Evolutionary conservation across 2,329 filamentous ascomycete genomes (phyloP), one percentile per base, ranked within the genome.

Genomic region (Apiospora hydei): DNA sequence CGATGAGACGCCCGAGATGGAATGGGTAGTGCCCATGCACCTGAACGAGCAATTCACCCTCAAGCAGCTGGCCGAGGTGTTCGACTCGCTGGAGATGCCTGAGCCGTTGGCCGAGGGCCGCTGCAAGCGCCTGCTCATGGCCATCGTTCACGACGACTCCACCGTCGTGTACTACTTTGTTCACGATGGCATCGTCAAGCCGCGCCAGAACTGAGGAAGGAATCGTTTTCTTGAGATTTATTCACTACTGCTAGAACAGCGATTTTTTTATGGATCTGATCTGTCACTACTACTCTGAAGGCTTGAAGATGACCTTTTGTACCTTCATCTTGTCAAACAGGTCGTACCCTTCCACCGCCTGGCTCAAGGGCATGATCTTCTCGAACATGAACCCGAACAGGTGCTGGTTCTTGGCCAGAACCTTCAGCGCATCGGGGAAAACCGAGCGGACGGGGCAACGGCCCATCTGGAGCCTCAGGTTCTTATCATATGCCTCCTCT

Each of bases 101-200:
- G 87, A 67, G 86, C 88, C 70, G 83, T 83, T 69, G 78, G 76
- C 70, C 53, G 80, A 81, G 61, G 86, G 82, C 72, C 84, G 88
- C 24, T 84, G 85, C 67, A 96, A 95, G 84, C 86, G 93, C 73
- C 81, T 95, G 14, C 79, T 96, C n/a, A 84, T 96, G 69, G 93
- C 92, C 21, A 93, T 92, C 3, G 84, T 94, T 67, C 92, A 94
- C 79, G 90, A 93, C 77, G 94, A 96, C 82, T 95, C 93, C 75
- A 96, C 94, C 0, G 88, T 96, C 24, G 92, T 94, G 53, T 96
- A 96, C 82, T 96, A 96, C 79, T 88, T 95, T 74, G 89, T 96
- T 80, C 93, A 96, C 77, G 93, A 96, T 81, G 94, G 93, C n/a
- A 90, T 95, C 75, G 93, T 96, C 70, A 96, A 96, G 84, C 94